phyloP scores from a whole-genome alignment of 2,329 filamentous ascomycete genomes.

The Emergomyces orientalis region DNA sequence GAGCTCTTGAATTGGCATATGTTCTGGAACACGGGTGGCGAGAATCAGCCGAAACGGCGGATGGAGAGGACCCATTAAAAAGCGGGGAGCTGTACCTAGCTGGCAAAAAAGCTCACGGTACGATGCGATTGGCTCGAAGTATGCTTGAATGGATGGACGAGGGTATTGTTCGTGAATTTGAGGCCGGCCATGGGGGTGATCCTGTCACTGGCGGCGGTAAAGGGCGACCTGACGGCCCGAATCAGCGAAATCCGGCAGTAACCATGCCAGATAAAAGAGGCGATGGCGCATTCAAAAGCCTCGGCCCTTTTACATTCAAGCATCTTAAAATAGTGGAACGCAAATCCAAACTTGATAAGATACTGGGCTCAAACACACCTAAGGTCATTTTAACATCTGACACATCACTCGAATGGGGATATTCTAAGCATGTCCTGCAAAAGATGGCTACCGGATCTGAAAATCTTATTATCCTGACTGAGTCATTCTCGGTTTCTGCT shows the following conservation, averaged over 20 bases:
- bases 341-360: conserved; percentile 65
- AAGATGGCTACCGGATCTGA: conserved; percentile 64
- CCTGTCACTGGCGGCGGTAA: conserved; percentile 24
- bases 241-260: conserved; percentile 20
- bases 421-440: conserved; percentile 71
- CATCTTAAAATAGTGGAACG: conserved; percentile 76
- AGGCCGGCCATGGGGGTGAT: conserved; percentile 47
- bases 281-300: conserved; percentile 30
- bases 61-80: conserved; percentile 44
- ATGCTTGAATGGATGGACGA: conserved; percentile 99
- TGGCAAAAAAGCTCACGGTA: conserved; percentile 75
- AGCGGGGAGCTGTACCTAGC: conserved; percentile 64
- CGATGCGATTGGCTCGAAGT: conserved; percentile 81
- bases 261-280: conserved; percentile 33
- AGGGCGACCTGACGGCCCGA: conserved; percentile 34
- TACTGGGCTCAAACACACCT: conserved; percentile 47
- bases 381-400: conserved; percentile 86
- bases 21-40: conserved; percentile 89
- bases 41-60: conserved; percentile 47
- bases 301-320: conserved; percentile 80
- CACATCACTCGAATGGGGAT: conserved; percentile 85
- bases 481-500: conserved; percentile 43
- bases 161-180: conserved; percentile 83
- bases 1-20: conserved; percentile 85
- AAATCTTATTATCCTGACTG: conserved; percentile 82